Base-by-base conservation (phyloP, 2,329 filamentous ascomycete species). In the Curvularia lunata region DNA sequence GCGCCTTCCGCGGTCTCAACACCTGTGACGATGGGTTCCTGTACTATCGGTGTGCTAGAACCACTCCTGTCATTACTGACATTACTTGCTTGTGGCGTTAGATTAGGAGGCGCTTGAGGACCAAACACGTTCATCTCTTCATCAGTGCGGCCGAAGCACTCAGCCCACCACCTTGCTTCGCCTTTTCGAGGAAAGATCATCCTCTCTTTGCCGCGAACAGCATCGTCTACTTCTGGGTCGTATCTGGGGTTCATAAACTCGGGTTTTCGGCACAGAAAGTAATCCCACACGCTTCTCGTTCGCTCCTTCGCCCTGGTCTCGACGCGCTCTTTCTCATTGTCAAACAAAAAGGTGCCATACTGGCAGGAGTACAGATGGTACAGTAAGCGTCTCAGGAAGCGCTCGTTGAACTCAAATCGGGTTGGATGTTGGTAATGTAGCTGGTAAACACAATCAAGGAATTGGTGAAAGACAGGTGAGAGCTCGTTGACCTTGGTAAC, bases 311-410 rank as follows among this genome's bases (percentile, higher is more conserved):
- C 87, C 27, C 82, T 83, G 21, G 86, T 84, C 42, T 95, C 90
- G 16, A 86, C 81, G 3, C 95, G 88, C 69, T 97, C 91, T 71
- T 92, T 95, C 75, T 99, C 95, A 54, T 87, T 96, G 78, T 99
- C 97, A 78, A 91, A 97, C 5, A 99, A 83, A 74, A 99, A 99
- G 0, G 94, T 97, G 45, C 95, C 95, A 63, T 97, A 99, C 74
- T 99, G 95, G 65, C 93, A 97, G 0, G 94, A 94, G 73, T 98
- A 94, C 1, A 96, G 84, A 74, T 99, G 95, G 73, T 98, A 99
- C 1, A 98, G 82, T 3, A 99, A 81, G 19, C 95, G 87, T 25
- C 92, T 86, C 6, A 99, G 80, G 76, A 99, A 98, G 4, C 94
- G 88, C 75, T 98, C 95, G 66, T 96, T 98, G 78, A 92, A 99